phyloP scores from a whole-genome alignment of 2,329 filamentous ascomycete species.

The Botryotinia calthae region DNA sequence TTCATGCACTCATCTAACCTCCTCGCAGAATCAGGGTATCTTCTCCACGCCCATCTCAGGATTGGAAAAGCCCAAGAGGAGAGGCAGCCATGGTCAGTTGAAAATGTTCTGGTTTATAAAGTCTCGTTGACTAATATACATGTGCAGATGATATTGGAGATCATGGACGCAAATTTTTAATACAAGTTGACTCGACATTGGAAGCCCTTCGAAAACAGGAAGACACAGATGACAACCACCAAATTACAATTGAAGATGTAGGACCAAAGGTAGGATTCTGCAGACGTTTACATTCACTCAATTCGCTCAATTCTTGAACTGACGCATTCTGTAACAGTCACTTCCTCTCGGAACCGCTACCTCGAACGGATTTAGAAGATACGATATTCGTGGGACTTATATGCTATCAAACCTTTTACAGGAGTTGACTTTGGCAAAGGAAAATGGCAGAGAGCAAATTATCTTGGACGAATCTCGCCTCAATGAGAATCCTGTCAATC shows the following conservation, averaged over 20 bases:
- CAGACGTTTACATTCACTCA: neutral
- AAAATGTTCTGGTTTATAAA: neutral
- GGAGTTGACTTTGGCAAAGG: slow-evolving; percentile 88
- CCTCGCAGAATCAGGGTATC: slow-evolving; percentile 30
- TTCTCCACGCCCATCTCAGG: slow-evolving; percentile 23
- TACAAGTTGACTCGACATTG: slow-evolving; percentile 82
- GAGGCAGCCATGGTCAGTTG: slow-evolving; percentile 38
- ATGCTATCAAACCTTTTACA: slow-evolving; percentile 96
- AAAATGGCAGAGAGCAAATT: slow-evolving; percentile 85
- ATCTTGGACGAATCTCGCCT: slow-evolving; percentile 86
- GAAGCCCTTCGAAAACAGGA: slow-evolving; percentile 78
- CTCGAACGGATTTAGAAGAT: slow-evolving; percentile 81
- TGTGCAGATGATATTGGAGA: slow-evolving; percentile 67
- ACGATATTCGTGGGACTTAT: slow-evolving; percentile 92
- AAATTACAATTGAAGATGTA: slow-evolving; percentile 95
- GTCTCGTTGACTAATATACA: slow-evolving; percentile 21
- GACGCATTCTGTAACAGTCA: slow-evolving; percentile 49
- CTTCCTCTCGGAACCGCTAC: slow-evolving; percentile 80
- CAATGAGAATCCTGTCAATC: slow-evolving; percentile 91
- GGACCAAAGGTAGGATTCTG: slow-evolving; percentile 72
- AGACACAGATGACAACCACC: slow-evolving; percentile 90
- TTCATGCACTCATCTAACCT: slow-evolving; percentile 18
- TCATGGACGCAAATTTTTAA: slow-evolving; percentile 74
- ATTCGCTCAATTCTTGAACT: neutral
- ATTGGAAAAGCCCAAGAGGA: slow-evolving; percentile 32